Base-by-base conservation (phyloP, 2,329 filamentous ascomycete genomes). In the Tolypocladium amazonense region DNA sequence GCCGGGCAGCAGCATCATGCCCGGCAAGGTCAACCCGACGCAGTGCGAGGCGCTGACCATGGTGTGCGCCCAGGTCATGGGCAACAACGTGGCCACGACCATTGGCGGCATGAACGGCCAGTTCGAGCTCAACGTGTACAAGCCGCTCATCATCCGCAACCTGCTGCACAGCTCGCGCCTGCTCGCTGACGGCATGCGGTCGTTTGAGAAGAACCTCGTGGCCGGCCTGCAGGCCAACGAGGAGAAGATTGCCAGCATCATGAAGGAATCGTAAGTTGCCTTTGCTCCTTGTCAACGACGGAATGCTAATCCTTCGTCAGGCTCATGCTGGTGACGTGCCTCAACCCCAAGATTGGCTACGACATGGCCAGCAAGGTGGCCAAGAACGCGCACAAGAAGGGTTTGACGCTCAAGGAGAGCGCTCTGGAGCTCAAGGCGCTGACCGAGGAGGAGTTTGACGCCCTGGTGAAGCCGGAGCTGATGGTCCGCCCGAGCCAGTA, bases 301-400 rank as follows among this genome's bases (percentile, higher is more conserved):
- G 15, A 25, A 30, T 50, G 25, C 47, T 50, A 5, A 60, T 33
- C 35, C n/a, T 33, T 66, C 0, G 35, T 30, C 20, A 96, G 91
- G 72, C 83, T 99, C 69, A 99, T 99, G 94, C 84, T 97, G 66
- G 94, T 97, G 41, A 99, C 94, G n/a, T 97, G 93, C 82, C 82
- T 97, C 64, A 97, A 97, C 83, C 92, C 92, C 67, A 90, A 96
- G 76, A 97, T 97, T 72, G 93, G 92, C 62, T 96, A 97, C 76
- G 92, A 97, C 73, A 96, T 95, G 90, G 92, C 92, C 58, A 92
- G 88, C 76, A 96, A 96, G 81, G 92, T 96, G 30, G 92, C 92
- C 71, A 97, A 97, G 87, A 95, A 99, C 72, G 94, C 94, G 20
- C 94, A 99, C 81, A 97, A 97, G 85, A 97, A 97, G 85, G 92